A percentile compares a stretch with the other conserved stretches of the same genome.
These are phyloP conservation scores for Gentiana macrophylla DNA, from an alignment of 257 asterid species.

Conservation along the genomic window DNA sequence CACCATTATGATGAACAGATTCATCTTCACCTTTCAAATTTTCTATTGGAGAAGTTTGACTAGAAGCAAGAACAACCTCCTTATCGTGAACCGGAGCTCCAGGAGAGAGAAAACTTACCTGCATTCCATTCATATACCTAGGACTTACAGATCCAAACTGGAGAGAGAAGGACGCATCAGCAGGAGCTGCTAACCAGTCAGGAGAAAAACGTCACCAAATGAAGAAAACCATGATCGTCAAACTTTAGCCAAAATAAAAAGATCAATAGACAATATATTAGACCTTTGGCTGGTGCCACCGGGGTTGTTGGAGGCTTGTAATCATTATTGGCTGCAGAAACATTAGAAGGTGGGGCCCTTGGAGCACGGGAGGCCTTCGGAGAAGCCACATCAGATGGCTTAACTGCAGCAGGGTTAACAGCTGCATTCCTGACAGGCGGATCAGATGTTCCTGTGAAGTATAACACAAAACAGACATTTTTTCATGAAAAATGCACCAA, in stretches of 20 bases:
- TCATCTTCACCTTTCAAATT: slow-evolving; percentile 27
- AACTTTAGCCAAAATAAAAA: not conserved
- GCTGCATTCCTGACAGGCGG: slow-evolving; percentile 23
- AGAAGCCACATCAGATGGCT: slow-evolving; percentile 25
- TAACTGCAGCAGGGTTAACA: slow-evolving; percentile 21
- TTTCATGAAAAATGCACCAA: too few relatives aligned
- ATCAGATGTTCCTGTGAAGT: slow-evolving; percentile 27
- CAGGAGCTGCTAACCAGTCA: slow-evolving; percentile 24
- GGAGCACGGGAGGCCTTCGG: slow-evolving; percentile 43
- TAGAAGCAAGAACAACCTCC: slow-evolving; percentile 18
- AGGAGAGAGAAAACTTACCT: slow-evolving; percentile 34
- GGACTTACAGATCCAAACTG: slow-evolving; percentile 95
- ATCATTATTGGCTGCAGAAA: slow-evolving; percentile 36
- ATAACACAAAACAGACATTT: not conserved
- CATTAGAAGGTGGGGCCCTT: slow-evolving; percentile 36
- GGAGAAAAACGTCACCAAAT: too few relatives aligned
- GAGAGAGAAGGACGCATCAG: slow-evolving; percentile 56
- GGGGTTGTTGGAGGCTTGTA: slow-evolving; percentile 36
- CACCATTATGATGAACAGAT: slow-evolving; percentile 16
- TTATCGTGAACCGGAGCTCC: slow-evolving; percentile 7
- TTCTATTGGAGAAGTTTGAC: slow-evolving; percentile 27
- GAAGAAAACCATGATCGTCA: not conserved
- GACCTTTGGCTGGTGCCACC: slow-evolving; percentile 59
- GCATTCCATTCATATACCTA: slow-evolving; percentile 67
- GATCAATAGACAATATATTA: slow-evolving; percentile 7